These are phyloP conservation scores for Obba rivulosa DNA, from an alignment of 768 basidiomycete genomes.

Conservation along the genomic window DNA sequence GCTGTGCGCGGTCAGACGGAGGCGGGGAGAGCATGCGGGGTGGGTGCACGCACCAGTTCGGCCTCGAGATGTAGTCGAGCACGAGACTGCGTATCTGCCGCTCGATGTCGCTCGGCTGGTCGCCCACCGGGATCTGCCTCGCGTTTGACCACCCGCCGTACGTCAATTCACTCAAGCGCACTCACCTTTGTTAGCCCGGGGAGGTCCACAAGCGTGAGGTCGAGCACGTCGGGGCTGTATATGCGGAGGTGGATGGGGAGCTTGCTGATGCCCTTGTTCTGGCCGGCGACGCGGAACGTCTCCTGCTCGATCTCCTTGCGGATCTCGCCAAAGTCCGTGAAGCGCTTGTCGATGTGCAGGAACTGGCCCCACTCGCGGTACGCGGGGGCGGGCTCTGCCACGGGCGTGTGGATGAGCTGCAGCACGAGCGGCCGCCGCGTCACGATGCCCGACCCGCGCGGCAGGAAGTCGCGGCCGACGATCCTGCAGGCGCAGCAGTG, in stretches of 20 bases:
- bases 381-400: conserved; percentile 39
- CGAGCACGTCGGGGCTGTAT: conserved; percentile 92
- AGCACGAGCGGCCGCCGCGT: conserved; percentile 93
- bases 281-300: conserved; percentile 94
- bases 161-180: not conserved
- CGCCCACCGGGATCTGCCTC: conserved; percentile 84
- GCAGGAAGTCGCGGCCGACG: conserved; percentile 89
- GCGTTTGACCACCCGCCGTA: not conserved
- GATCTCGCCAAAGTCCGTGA: conserved; percentile 94
- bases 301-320: conserved; percentile 97
- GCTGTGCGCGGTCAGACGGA: conserved; percentile 32
- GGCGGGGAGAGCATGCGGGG: not conserved
- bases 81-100: conserved; percentile 92
- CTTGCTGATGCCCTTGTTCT: conserved; percentile 98
- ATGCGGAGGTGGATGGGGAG: conserved; percentile 93
- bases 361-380: conserved; percentile 95
- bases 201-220: conserved; percentile 93
- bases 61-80: conserved; percentile 94
- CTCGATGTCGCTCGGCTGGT: conserved; percentile 98
- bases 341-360: conserved; percentile 91
- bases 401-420: conserved; percentile 90
- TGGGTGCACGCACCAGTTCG: conserved; percentile 70
- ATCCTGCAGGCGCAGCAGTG: conserved; percentile 40
- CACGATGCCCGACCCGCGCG: conserved; percentile 89
- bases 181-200: conserved; percentile 93